Conservation (phyloP, 2,329 filamentous ascomycete species). For the Talaromyces verruculosus region DNA sequence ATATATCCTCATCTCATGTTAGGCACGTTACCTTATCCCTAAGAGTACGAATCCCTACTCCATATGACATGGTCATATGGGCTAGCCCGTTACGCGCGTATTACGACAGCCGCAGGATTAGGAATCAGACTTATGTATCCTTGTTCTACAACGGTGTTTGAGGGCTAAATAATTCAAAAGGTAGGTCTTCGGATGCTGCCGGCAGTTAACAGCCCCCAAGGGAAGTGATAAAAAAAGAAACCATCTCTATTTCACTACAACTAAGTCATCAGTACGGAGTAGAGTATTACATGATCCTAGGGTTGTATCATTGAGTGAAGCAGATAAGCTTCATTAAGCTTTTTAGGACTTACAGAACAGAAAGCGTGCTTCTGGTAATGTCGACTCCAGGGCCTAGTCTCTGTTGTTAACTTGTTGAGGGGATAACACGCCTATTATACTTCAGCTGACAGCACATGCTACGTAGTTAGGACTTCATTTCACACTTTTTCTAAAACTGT, state of each 20-base stretch:
- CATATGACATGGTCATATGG: background rate
- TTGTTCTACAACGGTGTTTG: background rate
- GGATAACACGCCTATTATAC: background rate
- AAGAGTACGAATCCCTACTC: background rate
- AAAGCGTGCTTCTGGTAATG: background rate
- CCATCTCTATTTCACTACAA: background rate
- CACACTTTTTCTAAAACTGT: background rate
- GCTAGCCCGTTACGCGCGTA: background rate
- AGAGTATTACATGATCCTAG: background rate
- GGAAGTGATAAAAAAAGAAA: background rate
- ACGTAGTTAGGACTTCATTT: background rate
- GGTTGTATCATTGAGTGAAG: background rate
- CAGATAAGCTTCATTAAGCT: background rate
- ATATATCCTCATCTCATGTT: background rate
- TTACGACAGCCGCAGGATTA: background rate
- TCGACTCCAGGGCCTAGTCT: background rate
- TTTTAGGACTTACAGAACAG: background rate
- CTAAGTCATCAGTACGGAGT: background rate
- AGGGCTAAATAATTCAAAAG: background rate
- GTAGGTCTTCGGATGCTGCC: background rate
- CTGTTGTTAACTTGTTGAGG: background rate
- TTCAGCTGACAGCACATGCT: background rate
- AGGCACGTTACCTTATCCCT: background rate
- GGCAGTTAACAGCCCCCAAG: background rate
- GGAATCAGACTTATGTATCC: background rate